Base-by-base conservation (phyloP, 2,329 filamentous ascomycete genomes). In the Neoascochyta sp. region DNA sequence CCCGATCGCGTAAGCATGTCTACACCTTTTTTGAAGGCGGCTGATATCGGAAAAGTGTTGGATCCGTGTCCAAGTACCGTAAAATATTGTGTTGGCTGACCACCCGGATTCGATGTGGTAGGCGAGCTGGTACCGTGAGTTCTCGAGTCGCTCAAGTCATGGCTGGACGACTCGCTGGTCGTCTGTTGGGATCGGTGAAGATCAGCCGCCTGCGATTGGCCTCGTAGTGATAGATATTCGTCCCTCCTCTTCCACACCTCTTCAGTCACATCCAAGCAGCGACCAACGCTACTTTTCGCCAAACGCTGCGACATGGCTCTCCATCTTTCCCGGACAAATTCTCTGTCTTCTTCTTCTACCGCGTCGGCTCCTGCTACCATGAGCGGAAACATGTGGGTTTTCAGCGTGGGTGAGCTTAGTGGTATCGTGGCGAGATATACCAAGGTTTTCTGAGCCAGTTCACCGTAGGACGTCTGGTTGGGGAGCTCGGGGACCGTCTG, bases 221-320 rank as follows among this genome's bases (percentile, higher is more conserved):
- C 29, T 39, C 54, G 30, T 43, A 64, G 8, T 52, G 49, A 23
- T 66, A 41, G 67, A 41, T 71, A 71, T 5, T 57, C 63, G 49
- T 83, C 80, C 15, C 78, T 67, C n/a, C 80, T 69, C n/a, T 63
- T 59, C 80, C 80, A 84, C 0, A 83, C 77, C 50, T 83, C 80
- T 35, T 74, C 69, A 11, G 78, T 71, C 5, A 84, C 75, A 27
- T 79, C 72, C 36, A 74, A 65, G 40, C 77, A 81, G 11, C 77
- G 73, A 46, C 81, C 77, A 17, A 83, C 71, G 24, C 80, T 78
- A 11, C 80, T 79, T 22, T 82, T 78, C 55, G 75, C 74, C 60
- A 83, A 73, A 17, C 78, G 69, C 16, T 66, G 62, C 31, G 71
- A 69, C 69, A 85, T 80, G 3, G 69, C 66, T 7, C 59, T 59